A percentile compares a stretch with the other conserved stretches of the same genome.
Conservation (phyloP, 805 yeast genomes). For the Metschnikowia lachancei region DNA sequence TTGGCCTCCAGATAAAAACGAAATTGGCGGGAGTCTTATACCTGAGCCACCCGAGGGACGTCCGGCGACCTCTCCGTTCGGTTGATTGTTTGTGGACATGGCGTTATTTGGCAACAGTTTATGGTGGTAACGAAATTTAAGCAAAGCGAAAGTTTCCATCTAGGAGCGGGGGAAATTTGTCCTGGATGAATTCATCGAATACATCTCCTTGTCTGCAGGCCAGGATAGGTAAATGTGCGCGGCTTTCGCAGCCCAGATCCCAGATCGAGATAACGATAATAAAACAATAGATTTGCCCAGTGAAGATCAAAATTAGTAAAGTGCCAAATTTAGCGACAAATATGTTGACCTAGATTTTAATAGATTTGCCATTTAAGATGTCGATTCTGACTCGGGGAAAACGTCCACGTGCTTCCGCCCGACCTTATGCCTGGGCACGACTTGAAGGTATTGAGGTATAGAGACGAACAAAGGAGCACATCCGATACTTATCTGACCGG, state of each 20-base stretch:
- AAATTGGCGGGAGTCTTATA: slow-evolving; percentile 28
- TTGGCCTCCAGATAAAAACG: slow-evolving; percentile 25
- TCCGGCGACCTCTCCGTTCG: not conserved
- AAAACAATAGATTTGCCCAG: too few relatives aligned
- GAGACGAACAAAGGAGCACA: too few relatives aligned
- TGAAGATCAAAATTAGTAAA: too few relatives aligned
- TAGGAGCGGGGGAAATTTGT: not conserved
- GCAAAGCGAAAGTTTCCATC: not conserved
- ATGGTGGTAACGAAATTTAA: not conserved
- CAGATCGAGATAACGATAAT: not conserved
- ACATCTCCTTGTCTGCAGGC: slow-evolving; percentile 2
- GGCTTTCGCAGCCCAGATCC: too few relatives aligned
- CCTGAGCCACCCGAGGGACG: slow-evolving; percentile 2
- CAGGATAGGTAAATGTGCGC: not conserved
- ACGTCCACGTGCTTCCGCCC: too few relatives aligned
- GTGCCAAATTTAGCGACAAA: too few relatives aligned
- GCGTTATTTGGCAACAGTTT: not conserved
- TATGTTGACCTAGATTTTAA: too few relatives aligned
- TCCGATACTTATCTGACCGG: too few relatives aligned
- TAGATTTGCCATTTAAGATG: too few relatives aligned
- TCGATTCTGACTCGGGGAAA: too few relatives aligned
- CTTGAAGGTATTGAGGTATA: too few relatives aligned
- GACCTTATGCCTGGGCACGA: too few relatives aligned
- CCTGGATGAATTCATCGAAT: slow-evolving; percentile 1
- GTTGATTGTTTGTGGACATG: not conserved